Conservation (phyloP, 169 alveolate species). For the Besnoitia besnoiti region DNA sequence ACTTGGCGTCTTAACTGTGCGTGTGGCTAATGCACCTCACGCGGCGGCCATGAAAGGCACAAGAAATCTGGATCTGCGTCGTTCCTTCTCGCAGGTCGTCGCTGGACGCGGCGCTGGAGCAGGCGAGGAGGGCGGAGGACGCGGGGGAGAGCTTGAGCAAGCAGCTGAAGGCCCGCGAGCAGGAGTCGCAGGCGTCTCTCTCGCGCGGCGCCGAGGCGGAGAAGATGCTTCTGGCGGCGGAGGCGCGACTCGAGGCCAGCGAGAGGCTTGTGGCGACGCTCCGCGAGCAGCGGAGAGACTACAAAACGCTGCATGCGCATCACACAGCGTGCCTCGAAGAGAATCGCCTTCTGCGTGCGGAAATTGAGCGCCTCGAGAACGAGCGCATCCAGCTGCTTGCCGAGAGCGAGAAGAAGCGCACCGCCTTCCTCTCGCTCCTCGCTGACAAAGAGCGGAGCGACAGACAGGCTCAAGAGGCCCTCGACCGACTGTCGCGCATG, state of each 20-base stretch:
- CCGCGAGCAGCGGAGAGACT: not conserved
- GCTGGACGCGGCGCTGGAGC: not conserved
- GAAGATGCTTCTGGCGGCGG: not conserved
- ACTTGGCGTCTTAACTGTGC: no score
- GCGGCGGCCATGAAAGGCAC: no score
- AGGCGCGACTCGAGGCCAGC: not conserved
- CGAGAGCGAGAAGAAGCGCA: not conserved
- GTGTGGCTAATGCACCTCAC: no score
- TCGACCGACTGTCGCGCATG: not conserved
- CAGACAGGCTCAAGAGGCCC: not conserved
- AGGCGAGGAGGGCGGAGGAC: not conserved
- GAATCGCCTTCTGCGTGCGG: not conserved
- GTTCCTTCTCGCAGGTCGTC: not conserved
- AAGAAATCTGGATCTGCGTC: no score
- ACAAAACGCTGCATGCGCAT: not conserved
- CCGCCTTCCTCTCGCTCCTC: not conserved
- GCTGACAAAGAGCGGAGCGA: not conserved
- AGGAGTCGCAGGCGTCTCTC: not conserved
- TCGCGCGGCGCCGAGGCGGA: not conserved
- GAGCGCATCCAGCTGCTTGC: not conserved
- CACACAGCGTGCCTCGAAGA: constrained; percentile 14
- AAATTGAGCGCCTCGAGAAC: not conserved
- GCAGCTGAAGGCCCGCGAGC: not conserved
- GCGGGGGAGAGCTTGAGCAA: not conserved
- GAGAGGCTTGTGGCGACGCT: not conserved